phyloP scores from a whole-genome alignment of 2,329 filamentous ascomycete genomes.

The Stenocarpella maydis region DNA sequence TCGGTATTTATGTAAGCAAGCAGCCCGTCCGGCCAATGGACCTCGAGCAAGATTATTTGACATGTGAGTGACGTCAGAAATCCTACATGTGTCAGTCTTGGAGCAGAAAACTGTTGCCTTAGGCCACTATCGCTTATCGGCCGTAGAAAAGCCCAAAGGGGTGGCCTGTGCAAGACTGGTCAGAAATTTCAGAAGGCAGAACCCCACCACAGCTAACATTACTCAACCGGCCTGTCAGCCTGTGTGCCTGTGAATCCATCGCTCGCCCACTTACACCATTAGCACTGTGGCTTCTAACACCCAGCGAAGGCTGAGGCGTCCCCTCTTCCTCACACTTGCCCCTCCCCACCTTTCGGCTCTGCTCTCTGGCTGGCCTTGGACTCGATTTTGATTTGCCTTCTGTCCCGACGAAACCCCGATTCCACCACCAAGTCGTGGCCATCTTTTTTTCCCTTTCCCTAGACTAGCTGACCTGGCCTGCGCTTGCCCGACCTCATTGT shows the following conservation, averaged over 20 bases:
- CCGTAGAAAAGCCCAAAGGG: background rate
- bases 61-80: conserved; percentile 9
- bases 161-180: conserved; percentile 7
- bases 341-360: conserved; percentile 14
- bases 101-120: conserved; percentile 11
- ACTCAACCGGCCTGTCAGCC: no score
- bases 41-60: conserved; percentile 2
- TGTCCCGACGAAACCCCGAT: conserved; percentile 12
- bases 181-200: conserved; percentile 34
- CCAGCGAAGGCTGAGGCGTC: no score
- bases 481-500: conserved; percentile 6
- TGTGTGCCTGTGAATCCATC: no score
- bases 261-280: background rate
- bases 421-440: conserved; percentile 1
- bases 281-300: background rate
- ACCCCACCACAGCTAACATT: conserved; percentile 12
- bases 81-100: conserved; percentile 6
- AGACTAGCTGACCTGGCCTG: background rate
- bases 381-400: conserved; percentile 21
- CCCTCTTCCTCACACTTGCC: conserved; percentile 10
- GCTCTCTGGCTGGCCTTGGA: background rate
- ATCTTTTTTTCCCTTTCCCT: conserved; percentile 21
- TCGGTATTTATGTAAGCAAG: no score
- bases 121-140: conserved; percentile 29
- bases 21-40: background rate